phyloP scores from a whole-genome alignment of 2,329 filamentous ascomycete species.

The Penicillium sp. region DNA sequence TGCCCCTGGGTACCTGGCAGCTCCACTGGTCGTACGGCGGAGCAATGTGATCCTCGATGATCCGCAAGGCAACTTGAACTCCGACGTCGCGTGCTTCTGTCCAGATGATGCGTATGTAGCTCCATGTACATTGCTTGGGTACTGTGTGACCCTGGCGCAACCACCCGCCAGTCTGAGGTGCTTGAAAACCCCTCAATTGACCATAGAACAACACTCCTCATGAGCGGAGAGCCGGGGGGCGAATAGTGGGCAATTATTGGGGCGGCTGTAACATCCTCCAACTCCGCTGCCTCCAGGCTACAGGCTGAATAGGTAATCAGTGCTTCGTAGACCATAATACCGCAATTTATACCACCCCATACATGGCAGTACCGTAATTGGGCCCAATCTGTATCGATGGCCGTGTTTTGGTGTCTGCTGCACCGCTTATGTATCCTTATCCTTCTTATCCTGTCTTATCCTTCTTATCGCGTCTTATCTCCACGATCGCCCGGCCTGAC shows the following conservation, averaged over 20 bases:
- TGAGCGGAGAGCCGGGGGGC: not conserved
- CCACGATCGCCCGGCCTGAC: slow-evolving; percentile 1
- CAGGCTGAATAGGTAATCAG: not conserved
- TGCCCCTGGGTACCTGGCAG: slow-evolving; percentile 31
- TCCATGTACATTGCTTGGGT: slow-evolving; percentile 4
- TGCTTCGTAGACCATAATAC: not conserved
- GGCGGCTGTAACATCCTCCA: not conserved
- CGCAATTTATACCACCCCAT: not conserved
- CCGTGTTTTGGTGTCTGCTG: not conserved
- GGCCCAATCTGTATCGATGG: not conserved
- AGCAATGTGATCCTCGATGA: slow-evolving; percentile 11
- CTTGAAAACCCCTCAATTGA: slow-evolving; percentile 3
- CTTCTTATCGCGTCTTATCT: slow-evolving; percentile 1
- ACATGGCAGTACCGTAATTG: not conserved
- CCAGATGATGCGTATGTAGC: slow-evolving; percentile 23
- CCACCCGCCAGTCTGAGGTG: slow-evolving; percentile 1
- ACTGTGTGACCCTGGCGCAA: slow-evolving; percentile 10
- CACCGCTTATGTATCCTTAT: not conserved
- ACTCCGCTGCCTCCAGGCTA: not conserved
- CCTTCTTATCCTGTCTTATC: not conserved
- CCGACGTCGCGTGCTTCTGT: slow-evolving; percentile 34
- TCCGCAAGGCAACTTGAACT: slow-evolving; percentile 28
- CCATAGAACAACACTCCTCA: not conserved
- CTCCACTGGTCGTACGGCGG: slow-evolving; percentile 12
- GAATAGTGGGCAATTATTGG: slow-evolving; percentile 2